Base-by-base conservation (phyloP, 352 stramenopile species). In the Phytophthora pluvialis region DNA sequence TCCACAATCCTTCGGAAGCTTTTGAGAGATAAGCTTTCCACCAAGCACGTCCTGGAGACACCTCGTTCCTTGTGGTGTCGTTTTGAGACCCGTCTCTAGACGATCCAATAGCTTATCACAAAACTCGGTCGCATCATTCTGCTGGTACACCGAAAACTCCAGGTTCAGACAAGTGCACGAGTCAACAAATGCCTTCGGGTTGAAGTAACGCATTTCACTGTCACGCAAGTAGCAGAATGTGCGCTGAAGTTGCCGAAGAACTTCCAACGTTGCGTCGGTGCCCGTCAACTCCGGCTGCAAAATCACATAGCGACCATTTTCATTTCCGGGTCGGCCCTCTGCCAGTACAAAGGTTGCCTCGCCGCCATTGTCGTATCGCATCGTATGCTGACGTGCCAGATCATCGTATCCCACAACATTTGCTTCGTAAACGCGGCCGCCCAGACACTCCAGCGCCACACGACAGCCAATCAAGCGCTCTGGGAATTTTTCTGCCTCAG, bases 41-140 rank as follows among this genome's bases (percentile, higher is more conserved):
- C 84, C 84, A 15, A 97, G 67, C 4, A 90, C 73, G 10, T 91
- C 73, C 35, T 91, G 75, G 9, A 97, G 70, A 49, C 89, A 97
- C 18, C 78, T 78, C 3, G 87, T 81, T 21, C 89, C 87, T 68
- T 95, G 86, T 18, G 89, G 85, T 5, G 89, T 97, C 11, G 72
- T 87, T 71, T 99, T 99, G 15, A 99, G 76, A 31, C 92, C 89
- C 1, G 92, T 98, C 67, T 99, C 97, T 6, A 99, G 72, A n/a
- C 95, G 84, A 84, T 99, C 98, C 33, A 99, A 82, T 10, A 99
- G 80, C 66, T 99, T 99, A 68, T 98, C 98, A 48, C 95, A 98
- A 83, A 99, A 99, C 72, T 99, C 98, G 26, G 90, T 98, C 3
- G 98, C 98, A 76, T 99, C 98, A 72, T 99, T 99, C 76, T 99